phyloP scores from a whole-genome alignment of 176 grass and related monocot species.

The Raddia guianensis region DNA sequence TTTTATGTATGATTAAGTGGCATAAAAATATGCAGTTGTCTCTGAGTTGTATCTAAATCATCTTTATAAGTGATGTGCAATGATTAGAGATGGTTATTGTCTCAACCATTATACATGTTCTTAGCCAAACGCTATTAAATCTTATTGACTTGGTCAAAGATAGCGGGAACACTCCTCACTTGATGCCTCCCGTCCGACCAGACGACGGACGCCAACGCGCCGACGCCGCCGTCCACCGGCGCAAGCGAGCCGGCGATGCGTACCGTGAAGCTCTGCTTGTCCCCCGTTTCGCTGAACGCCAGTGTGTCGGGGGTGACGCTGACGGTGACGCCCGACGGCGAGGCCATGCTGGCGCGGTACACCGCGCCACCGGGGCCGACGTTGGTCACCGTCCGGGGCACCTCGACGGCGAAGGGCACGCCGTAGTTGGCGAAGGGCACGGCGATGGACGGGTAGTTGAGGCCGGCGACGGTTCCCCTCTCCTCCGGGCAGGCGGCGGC shows the following conservation, averaged over 20 bases:
- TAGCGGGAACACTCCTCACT: constrained; percentile 21
- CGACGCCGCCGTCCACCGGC: not conserved
- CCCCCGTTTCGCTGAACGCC: not conserved
- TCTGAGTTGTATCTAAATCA: too few species aligned
- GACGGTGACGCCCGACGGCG: not conserved
- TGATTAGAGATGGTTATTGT: too few species aligned
- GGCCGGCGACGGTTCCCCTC: not conserved
- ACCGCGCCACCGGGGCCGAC: not conserved
- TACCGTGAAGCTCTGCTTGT: constrained; percentile 27
- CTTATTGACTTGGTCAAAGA: not conserved
- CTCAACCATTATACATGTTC: too few species aligned
- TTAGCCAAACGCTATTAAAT: not conserved
- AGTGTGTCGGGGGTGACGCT: constrained; percentile 1
- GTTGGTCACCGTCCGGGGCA: constrained; percentile 31
- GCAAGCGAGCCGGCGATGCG: constrained; percentile 5
- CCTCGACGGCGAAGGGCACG: constrained; percentile 8
- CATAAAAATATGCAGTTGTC: too few species aligned
- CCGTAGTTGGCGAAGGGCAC: constrained; percentile 39
- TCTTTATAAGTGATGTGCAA: too few species aligned
- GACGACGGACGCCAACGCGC: constrained; percentile 20
- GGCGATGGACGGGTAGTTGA: constrained; percentile 57
- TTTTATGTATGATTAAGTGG: too few species aligned
- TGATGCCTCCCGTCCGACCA: constrained; percentile 40
- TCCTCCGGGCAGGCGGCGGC: not conserved
- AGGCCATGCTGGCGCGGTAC: constrained; percentile 20